Percentiles rank a stretch among this genome's conserved stretches.
Conservation (phyloP, 2,329 filamentous ascomycete genomes). For the Fusarium humuli region DNA sequence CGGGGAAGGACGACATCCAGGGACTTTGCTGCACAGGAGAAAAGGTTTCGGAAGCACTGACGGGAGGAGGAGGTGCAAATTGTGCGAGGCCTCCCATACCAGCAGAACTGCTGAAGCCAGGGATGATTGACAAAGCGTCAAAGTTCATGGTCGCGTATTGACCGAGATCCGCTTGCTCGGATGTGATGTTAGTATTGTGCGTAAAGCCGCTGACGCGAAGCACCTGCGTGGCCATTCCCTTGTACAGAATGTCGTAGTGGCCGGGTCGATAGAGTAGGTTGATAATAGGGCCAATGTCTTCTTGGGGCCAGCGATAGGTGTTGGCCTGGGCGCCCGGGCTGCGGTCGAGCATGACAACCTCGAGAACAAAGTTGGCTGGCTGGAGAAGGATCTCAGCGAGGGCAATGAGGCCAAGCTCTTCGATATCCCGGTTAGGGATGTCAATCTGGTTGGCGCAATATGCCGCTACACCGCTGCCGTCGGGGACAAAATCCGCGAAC, state of each 20-base stretch:
- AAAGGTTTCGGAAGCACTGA: conserved; percentile 48
- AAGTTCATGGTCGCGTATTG: conserved; percentile 59
- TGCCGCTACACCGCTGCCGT: conserved; percentile 69
- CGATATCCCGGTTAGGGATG: conserved; percentile 83
- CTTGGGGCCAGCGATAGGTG: conserved; percentile 72
- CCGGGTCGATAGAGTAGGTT: conserved; percentile 76
- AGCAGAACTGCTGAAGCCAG: conserved; percentile 52
- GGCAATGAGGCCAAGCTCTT: conserved; percentile 85
- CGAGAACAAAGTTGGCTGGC: conserved; percentile 80
- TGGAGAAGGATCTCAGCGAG: conserved; percentile 83
- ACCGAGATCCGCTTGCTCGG: conserved; percentile 54
- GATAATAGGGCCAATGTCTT: conserved; percentile 64
- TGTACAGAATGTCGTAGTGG: conserved; percentile 96
- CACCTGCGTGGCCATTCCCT: conserved; percentile 63
- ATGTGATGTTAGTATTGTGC: conserved; percentile 59
- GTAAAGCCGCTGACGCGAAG: conserved; percentile 63
- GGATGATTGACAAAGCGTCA: conserved; percentile 60
- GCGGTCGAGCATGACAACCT: conserved; percentile 91
- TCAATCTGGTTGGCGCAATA: conserved; percentile 81
- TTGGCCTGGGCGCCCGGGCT: conserved; percentile 83
- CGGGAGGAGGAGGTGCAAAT: conserved; percentile 51
- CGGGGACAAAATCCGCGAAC: conserved; percentile 78
- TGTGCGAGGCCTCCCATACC: conserved; percentile 48
- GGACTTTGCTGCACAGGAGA: conserved; percentile 52
- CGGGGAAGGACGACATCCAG: conserved; percentile 53